Base-by-base conservation (phyloP, 495 filamentous ascomycete species). In the Talaromyces borbonicus region DNA sequence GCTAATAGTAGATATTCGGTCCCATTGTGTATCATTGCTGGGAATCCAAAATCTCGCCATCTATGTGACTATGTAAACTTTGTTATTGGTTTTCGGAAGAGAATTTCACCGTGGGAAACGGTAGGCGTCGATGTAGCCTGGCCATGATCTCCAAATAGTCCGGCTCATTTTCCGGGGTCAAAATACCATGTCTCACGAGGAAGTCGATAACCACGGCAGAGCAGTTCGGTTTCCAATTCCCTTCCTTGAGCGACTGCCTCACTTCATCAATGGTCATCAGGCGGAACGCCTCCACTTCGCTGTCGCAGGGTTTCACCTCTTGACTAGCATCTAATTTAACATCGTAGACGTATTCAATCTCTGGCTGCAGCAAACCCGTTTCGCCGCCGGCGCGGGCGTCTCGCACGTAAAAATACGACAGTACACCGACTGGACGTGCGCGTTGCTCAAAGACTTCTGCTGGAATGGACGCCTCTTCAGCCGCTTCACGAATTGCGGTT, bases 191-290 rank as follows among this genome's bases (percentile, higher is more conserved):
- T 22, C 92, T 70, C 48, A 95, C 67, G 62, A 98, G 89, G 72
- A 97, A 98, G 62, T 95, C 87, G 35, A 94, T 60, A 54, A 93
- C 61, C 18, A 93, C 73, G 45, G 90, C 53, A 1, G 84, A 83
- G 58, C 90, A 96, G 58, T 99, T 99, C 0, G 93, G 87, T 66
- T 99, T 99, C 67, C 94, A 96, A 49, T 82, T 72, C 1, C 84
- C 85, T 37, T 69, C 67, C 1, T 73, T 75, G 49, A 99, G 55
- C 14, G 81, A 79, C 46, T 75, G 69, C 68, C 81, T 69, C 3
- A 90, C 80, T 58, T 93, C 77, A 3, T 84, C 75, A 29, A 96
- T 72, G 2, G 73, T 82, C 70, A 73, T 75, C 50, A 96, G 65
- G 52, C 77, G 73, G 63, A 99, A 99, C 26, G 78, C 78, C 56